Conservation (phyloP, 1,139 yeast genomes). For the Taphrina confusa region DNA sequence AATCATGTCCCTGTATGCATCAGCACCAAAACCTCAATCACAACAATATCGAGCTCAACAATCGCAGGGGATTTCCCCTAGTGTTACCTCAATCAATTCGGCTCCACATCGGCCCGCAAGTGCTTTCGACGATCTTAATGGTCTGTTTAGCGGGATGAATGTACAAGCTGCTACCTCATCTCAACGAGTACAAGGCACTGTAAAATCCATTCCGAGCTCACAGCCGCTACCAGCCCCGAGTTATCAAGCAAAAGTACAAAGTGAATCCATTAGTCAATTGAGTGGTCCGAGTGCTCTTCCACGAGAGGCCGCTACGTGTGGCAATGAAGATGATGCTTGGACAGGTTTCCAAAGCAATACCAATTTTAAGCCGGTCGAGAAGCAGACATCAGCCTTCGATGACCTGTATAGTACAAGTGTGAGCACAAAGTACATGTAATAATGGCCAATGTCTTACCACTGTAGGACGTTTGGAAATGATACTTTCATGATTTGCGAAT, state of each 20-base stretch:
- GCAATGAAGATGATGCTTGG: slow-evolving; percentile 1
- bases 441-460: not conserved
- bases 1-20: slow-evolving; percentile 81
- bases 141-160: slow-evolving; percentile 26
- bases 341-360: not conserved
- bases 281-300: not conserved
- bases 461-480: slow-evolving; percentile 30
- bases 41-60: not conserved
- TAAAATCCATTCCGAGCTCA: not conserved
- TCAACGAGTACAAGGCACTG: not conserved
- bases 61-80: not conserved
- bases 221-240: no score
- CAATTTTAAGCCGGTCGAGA: not conserved
- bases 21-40: slow-evolving; percentile 50
- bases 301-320: not conserved
- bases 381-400: slow-evolving; percentile 25
- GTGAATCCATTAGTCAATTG: no score
- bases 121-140: slow-evolving; percentile 23
- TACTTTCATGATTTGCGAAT: no score
- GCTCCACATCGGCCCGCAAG: not conserved
- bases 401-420: slow-evolving; percentile 31
- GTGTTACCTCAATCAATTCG: not conserved
- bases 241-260: not conserved
- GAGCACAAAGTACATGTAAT: not conserved
- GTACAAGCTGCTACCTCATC: slow-evolving; percentile 13